phyloP scores from a whole-genome alignment of 305 asterid species.

The Solanum hybrid region DNA sequence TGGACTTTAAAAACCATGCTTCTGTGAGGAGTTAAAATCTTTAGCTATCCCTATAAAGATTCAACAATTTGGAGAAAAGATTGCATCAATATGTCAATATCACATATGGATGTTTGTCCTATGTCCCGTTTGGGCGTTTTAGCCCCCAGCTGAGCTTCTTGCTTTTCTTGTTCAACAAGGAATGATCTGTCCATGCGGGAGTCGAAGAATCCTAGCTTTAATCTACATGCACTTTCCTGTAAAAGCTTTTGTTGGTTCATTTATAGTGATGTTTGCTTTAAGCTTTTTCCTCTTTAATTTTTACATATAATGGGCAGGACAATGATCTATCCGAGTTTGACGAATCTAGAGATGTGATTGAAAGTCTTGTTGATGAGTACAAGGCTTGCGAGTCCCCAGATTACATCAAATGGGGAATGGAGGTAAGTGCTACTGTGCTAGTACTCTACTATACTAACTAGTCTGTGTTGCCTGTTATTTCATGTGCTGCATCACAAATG shows the following conservation, averaged over 20 bases:
- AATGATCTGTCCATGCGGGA: not conserved
- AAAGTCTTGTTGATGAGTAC: slow-evolving; percentile 96
- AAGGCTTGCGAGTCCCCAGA: slow-evolving; percentile 99
- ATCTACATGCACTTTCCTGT: not conserved
- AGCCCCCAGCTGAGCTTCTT: not conserved
- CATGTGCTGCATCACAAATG: not conserved
- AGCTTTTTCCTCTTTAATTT: not conserved
- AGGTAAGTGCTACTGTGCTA: slow-evolving; percentile 34
- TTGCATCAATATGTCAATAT: not conserved
- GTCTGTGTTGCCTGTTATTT: not conserved
- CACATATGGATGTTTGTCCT: not conserved
- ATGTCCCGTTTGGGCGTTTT: not conserved
- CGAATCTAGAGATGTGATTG: slow-evolving; percentile 94
- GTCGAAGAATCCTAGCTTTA: not conserved
- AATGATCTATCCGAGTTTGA: slow-evolving; percentile 97
- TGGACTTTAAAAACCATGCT: not conserved
- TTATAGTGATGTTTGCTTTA: not conserved
- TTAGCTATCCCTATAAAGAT: not conserved
- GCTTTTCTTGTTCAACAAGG: not conserved
- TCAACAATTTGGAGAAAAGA: not conserved
- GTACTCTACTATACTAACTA: not conserved
- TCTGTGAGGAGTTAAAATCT: not conserved
- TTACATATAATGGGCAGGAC: slow-evolving; percentile 45
- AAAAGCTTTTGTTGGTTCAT: not conserved
- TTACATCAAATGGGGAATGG: slow-evolving; percentile 99